Evolutionary conservation across 768 basidiomycete species (phyloP).

Genomic region (Mycena vitilis): DNA sequence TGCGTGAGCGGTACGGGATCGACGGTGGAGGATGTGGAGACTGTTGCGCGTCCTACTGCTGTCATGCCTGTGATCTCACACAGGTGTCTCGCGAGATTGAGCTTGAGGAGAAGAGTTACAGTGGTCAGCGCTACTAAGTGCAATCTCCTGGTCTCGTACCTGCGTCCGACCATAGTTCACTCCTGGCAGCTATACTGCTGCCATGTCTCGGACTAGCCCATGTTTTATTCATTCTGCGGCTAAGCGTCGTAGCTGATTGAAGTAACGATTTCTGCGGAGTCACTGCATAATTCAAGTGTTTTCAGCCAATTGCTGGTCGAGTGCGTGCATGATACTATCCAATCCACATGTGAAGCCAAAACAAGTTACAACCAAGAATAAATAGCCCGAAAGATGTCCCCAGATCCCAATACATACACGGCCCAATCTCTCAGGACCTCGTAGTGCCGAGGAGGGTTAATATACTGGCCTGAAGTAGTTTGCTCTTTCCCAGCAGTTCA

Average conservation of each 20-base stretch:
- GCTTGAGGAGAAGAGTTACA: constrained; percentile 56
- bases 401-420: not conserved
- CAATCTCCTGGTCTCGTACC: not conserved
- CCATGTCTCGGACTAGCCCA: too few relatives aligned
- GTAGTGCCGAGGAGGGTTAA: not conserved
- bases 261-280: too few relatives aligned
- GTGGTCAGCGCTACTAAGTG: constrained; percentile 29
- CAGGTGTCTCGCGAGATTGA: constrained; percentile 62
- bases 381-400: not conserved
- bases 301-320: too few relatives aligned
- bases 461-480: constrained; percentile 4
- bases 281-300: too few relatives aligned
- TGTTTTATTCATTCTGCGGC: not conserved
- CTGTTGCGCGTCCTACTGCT: constrained; percentile 54
- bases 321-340: too few relatives aligned
- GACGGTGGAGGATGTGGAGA: constrained; percentile 56
- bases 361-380: not conserved
- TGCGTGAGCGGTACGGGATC: constrained; percentile 60
- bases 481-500: not conserved
- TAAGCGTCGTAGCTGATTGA: too few relatives aligned
- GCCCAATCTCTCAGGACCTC: not conserved
- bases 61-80: constrained; percentile 59
- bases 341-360: not conserved
- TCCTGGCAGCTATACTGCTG: too few relatives aligned
- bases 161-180: not conserved